These are phyloP conservation scores for Mycena sp. DNA, from an alignment of 1,284 basidiomycete genomes.

Conservation along the genomic window DNA sequence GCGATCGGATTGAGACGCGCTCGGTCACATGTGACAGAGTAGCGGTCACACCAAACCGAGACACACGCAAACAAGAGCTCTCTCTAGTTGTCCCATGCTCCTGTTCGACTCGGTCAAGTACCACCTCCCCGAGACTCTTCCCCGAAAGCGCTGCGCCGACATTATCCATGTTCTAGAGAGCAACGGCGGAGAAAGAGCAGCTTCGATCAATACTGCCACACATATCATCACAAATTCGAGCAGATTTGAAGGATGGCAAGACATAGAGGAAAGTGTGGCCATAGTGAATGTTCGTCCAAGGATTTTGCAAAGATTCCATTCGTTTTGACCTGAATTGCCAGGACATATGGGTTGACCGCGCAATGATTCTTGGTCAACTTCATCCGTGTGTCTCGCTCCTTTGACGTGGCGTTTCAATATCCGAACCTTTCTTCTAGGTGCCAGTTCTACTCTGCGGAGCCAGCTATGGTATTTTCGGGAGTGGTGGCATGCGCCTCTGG, in stretches of 20 bases:
- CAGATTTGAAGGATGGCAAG: slow-evolving; percentile 62
- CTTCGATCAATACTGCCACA: slow-evolving; percentile 44
- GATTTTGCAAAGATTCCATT: not conserved
- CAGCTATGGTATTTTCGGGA: slow-evolving; percentile 83
- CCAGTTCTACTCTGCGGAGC: slow-evolving; percentile 78
- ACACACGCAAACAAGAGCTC: no score
- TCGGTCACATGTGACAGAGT: no score
- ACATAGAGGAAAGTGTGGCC: slow-evolving; percentile 41
- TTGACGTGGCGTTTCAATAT: not conserved
- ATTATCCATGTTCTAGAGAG: slow-evolving; percentile 46
- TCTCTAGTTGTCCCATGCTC: not conserved
- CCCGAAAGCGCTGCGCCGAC: slow-evolving; percentile 33
- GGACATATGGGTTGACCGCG: slow-evolving; percentile 78
- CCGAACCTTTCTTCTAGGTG: slow-evolving; percentile 43
- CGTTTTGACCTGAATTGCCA: slow-evolving; percentile 1
- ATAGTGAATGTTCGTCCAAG: slow-evolving; percentile 55
- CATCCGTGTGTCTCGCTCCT: slow-evolving; percentile 58
- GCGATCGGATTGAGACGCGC: not conserved
- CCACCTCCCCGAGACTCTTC: slow-evolving; percentile 18
- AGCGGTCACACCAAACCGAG: not conserved
- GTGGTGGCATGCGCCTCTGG: slow-evolving; percentile 76
- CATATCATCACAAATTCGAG: slow-evolving; percentile 62
- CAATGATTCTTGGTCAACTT: slow-evolving; percentile 61
- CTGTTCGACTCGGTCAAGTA: slow-evolving; percentile 15
- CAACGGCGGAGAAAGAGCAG: slow-evolving; percentile 52